Base-by-base conservation (phyloP, 2,329 filamentous ascomycete species). In the Parascedosporium putredinis region DNA sequence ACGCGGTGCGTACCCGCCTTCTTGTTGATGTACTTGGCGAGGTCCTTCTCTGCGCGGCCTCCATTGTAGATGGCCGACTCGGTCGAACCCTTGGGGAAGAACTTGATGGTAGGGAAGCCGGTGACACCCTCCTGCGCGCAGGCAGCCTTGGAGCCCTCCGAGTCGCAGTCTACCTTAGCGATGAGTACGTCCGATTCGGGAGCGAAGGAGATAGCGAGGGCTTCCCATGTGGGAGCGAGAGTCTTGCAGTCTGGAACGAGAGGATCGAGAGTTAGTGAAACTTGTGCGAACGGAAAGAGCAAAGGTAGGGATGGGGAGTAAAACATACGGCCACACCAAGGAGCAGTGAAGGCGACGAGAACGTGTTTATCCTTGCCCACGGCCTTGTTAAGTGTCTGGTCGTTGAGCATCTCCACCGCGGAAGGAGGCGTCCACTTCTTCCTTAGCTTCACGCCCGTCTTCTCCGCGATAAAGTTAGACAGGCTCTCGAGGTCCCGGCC, bases 71-170 rank as follows among this genome's bases (percentile, higher is more conserved):
- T 63, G 59, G 83, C 76, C 43, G 81, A 67, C 62, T 85, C 81
- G 55, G 78, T 86, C 62, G 82, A 86, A 58, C 89, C 90, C 66
- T 85, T 86, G 58, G 88, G 79, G 79, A 96, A 98, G 79, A 84
- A 98, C 74, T 95, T 95, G 75, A 98, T 95, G 55, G 93, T 98
- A 46, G 93, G 93, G 76, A 94, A 98, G 31, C 85, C 88, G 50
- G 77, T 78, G 57, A 98, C 80, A 53, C 83, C 88, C 63, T 93
- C 83, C 47, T 83, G 81, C 62, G 80, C 69, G 47, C 89, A 84
- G 46, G 83, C 81, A 42, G 78, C 78, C 71, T 95, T 96, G 67
- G 84, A 81, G 67, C 88, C 88, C 59, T 87, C 82, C 25, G 85
- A 81, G 70, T 98, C 91, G 62, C 88, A 90, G 64, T 98, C 91